phyloP scores from a whole-genome alignment of 2,329 filamentous ascomycete species.

The Exophiala oligosperma region DNA sequence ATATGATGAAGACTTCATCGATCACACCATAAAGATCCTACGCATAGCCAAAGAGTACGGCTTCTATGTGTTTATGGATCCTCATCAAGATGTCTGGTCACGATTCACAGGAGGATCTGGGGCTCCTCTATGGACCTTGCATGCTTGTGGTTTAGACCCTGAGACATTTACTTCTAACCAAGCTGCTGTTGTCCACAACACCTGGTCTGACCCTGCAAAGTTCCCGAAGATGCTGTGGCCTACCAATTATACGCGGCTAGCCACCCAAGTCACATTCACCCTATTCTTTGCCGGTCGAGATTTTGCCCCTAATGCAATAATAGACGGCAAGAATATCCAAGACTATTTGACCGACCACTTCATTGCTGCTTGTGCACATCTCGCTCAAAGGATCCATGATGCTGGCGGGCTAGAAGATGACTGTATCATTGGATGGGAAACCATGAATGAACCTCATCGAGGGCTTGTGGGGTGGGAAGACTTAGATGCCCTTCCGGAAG shows the following conservation, averaged over 20 bases:
- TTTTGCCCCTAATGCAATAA: slow-evolving; percentile 94
- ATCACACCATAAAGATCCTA: slow-evolving; percentile 83
- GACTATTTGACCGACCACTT: slow-evolving; percentile 92
- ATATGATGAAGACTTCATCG: slow-evolving; percentile 92
- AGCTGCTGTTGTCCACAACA: slow-evolving; percentile 93
- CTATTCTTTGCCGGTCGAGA: slow-evolving; percentile 88
- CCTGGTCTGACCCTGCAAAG: slow-evolving; percentile 76
- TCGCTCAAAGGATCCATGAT: slow-evolving; percentile 82
- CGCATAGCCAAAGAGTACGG: slow-evolving; percentile 84
- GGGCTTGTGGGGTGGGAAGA: slow-evolving; percentile 83
- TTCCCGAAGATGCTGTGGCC: slow-evolving; percentile 99
- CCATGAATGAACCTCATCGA: slow-evolving; percentile 89
- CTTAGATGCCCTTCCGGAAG: slow-evolving; percentile 75
- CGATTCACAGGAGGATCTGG: slow-evolving; percentile 91
- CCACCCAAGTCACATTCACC: slow-evolving; percentile 87
- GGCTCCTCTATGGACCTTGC: slow-evolving; percentile 96
- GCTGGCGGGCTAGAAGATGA: slow-evolving; percentile 85
- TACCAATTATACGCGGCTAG: slow-evolving; percentile 89
- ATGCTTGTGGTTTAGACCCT: slow-evolving; percentile 89
- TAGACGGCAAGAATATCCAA: slow-evolving; percentile 93
- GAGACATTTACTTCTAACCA: slow-evolving; percentile 81
- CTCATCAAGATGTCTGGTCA: slow-evolving; percentile 99
- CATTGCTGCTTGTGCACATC: slow-evolving; percentile 72
- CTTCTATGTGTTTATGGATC: slow-evolving; percentile 98
- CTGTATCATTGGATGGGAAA: slow-evolving; percentile 93